A percentile compares a stretch with the other conserved stretches of the same genome.
Evolutionary conservation across 2,329 filamentous ascomycete species (phyloP).

Genomic region (Aspergillus tanneri): DNA sequence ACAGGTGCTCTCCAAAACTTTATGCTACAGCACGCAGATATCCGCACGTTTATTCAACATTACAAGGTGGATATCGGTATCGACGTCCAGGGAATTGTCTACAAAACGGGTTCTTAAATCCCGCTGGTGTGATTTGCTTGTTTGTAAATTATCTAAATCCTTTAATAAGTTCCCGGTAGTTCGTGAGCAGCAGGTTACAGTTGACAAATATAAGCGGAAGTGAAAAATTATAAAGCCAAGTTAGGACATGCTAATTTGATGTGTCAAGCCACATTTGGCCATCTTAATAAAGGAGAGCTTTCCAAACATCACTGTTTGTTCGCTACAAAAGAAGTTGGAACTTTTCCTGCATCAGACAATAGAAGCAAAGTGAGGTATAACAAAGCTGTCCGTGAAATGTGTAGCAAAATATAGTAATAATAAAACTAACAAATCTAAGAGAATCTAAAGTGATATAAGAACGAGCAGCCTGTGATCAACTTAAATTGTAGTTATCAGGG

Average conservation of each 20-base stretch:
- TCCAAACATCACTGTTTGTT: neutral
- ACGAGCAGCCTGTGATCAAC: no score
- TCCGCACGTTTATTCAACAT: slow-evolving; percentile 15
- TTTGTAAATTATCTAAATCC: slow-evolving; percentile 15
- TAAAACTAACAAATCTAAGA: no score
- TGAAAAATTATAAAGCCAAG: slow-evolving; percentile 6
- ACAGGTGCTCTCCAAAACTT: slow-evolving; percentile 25
- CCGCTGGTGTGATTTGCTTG: slow-evolving; percentile 15
- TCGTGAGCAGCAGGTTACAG: slow-evolving; percentile 10
- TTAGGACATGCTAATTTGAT: slow-evolving; percentile 7
- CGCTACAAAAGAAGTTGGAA: slow-evolving; percentile 15
- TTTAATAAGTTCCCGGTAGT: slow-evolving; percentile 15
- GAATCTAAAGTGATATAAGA: no score
- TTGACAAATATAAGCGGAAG: slow-evolving; percentile 12
- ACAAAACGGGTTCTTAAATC: slow-evolving; percentile 14
- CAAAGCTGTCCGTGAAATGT: slow-evolving; percentile 7
- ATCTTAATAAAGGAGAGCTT: neutral
- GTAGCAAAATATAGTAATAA: no score
- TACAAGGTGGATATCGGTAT: slow-evolving; percentile 18
- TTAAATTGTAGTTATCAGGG: no score
- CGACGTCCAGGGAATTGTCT: slow-evolving; percentile 16
- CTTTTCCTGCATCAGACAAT: neutral
- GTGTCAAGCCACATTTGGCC: neutral
- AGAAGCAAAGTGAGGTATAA: slow-evolving; percentile 18
- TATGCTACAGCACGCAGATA: slow-evolving; percentile 21